Evolutionary conservation across 139 green algal genomes (phyloP).

Genomic region (Ostreobium quekettii): DNA sequence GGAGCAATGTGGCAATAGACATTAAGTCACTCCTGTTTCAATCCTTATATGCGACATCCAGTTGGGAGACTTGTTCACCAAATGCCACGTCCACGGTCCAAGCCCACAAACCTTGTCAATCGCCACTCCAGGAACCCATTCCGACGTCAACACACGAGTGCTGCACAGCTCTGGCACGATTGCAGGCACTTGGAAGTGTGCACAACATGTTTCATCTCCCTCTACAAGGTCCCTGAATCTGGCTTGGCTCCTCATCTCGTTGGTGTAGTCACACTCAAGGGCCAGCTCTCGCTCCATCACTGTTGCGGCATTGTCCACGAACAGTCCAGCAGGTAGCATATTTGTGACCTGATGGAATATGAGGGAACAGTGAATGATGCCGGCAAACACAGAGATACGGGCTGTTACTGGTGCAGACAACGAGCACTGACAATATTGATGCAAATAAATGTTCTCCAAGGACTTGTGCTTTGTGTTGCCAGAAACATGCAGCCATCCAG

Average conservation of each 20-base stretch:
- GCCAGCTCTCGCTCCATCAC: conserved; percentile 68
- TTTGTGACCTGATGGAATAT: conserved; percentile 66
- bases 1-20: no score
- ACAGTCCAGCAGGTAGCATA: conserved; percentile 74
- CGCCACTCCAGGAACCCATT: conserved; percentile 69
- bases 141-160: conserved; percentile 62
- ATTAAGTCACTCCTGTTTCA: no score
- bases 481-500: no score
- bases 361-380: no score
- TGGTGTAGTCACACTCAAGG: conserved; percentile 89
- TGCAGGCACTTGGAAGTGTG: conserved; percentile 62
- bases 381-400: no score
- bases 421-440: no score
- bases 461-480: no score
- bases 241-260: conserved; percentile 39
- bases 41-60: no score
- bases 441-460: no score
- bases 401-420: no score
- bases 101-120: conserved; percentile 62
- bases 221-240: conserved; percentile 55
- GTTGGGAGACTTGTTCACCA: no score
- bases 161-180: conserved; percentile 62
- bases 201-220: conserved; percentile 24
- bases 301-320: conserved; percentile 73
- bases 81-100: no score